Percentiles rank a stretch among this genome's conserved stretches.
Evolutionary conservation across 2,329 filamentous ascomycete genomes (phyloP).

Genomic region (Bisporella sp.): DNA sequence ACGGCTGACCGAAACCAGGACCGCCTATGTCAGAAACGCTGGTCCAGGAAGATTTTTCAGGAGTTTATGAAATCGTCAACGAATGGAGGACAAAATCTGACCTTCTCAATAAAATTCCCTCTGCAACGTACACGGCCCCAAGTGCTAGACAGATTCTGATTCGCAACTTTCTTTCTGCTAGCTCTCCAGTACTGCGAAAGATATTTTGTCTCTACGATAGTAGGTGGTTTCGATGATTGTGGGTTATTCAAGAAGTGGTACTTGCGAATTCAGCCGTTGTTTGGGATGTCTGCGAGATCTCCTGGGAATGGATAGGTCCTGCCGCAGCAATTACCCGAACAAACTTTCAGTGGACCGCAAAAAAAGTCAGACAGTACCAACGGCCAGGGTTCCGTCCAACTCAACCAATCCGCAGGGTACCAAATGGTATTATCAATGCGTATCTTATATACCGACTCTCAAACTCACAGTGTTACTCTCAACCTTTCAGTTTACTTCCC

Average conservation of each 20-base stretch:
- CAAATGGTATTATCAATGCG: neutral
- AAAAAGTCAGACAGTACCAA: neutral
- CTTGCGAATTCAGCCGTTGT: neutral
- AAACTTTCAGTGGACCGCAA: neutral
- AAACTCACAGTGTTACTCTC: neutral
- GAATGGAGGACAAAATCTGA: neutral
- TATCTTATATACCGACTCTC: constrained; percentile 1
- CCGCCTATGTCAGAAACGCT: no score
- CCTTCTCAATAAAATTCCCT: neutral
- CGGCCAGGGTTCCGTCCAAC: neutral
- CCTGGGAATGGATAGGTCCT: neutral
- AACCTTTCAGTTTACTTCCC: neutral
- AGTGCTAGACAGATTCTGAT: neutral
- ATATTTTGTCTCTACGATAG: neutral
- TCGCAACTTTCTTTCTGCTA: neutral
- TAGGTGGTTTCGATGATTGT: neutral
- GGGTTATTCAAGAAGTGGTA: constrained; percentile 2
- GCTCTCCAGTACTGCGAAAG: neutral
- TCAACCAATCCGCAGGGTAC: neutral
- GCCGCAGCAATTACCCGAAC: constrained; percentile 1
- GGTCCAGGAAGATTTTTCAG: neutral
- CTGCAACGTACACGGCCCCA: neutral
- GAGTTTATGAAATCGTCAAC: neutral
- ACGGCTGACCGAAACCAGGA: neutral
- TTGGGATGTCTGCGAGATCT: neutral